A percentile compares a stretch with the other conserved stretches of the same genome.
phyloP scores from a whole-genome alignment of 2,329 filamentous ascomycete genomes.

The Eurotiales sp. region DNA sequence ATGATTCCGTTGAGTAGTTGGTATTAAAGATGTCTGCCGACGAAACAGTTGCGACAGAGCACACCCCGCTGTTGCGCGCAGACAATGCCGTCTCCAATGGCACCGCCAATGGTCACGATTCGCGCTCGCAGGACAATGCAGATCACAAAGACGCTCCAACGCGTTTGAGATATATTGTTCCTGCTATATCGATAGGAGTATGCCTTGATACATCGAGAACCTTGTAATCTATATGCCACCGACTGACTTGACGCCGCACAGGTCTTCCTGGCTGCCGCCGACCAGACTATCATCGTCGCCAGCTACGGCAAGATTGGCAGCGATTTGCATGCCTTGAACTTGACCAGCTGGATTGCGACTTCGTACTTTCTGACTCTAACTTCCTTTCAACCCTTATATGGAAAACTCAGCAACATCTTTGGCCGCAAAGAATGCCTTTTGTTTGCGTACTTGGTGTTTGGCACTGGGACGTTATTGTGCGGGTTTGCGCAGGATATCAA shows the following conservation, averaged over 20 bases:
- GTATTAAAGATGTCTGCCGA: conserved; percentile 4
- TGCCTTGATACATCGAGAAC: too few relatives aligned
- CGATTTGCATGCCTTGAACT: conserved; percentile 73
- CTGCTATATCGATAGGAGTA: conserved; percentile 61
- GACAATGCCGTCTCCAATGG: conserved; percentile 19
- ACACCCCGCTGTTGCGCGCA: conserved; percentile 12
- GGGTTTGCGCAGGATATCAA: conserved; percentile 61
- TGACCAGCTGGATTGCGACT: conserved; percentile 77
- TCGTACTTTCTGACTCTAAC: conserved; percentile 69
- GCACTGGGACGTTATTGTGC: conserved; percentile 59
- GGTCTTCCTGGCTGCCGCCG: conserved; percentile 69
- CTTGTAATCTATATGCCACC: too few relatives aligned
- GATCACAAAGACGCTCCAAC: not conserved
- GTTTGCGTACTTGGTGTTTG: conserved; percentile 62
- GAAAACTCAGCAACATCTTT: conserved; percentile 36
- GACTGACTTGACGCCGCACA: not conserved
- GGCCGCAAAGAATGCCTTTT: conserved; percentile 64
- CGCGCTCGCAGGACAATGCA: not conserved
- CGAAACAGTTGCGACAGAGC: conserved; percentile 1
- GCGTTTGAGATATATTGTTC: conserved; percentile 54
- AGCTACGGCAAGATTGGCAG: conserved; percentile 78
- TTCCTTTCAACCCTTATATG: conserved; percentile 71
- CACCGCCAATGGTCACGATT: conserved; percentile 26
- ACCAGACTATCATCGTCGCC: conserved; percentile 76
- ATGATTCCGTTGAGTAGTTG: too few relatives aligned